These are phyloP conservation scores for Pachyrhizus erosus DNA, from an alignment of 306 rosid genomes.

Conservation along the genomic window DNA sequence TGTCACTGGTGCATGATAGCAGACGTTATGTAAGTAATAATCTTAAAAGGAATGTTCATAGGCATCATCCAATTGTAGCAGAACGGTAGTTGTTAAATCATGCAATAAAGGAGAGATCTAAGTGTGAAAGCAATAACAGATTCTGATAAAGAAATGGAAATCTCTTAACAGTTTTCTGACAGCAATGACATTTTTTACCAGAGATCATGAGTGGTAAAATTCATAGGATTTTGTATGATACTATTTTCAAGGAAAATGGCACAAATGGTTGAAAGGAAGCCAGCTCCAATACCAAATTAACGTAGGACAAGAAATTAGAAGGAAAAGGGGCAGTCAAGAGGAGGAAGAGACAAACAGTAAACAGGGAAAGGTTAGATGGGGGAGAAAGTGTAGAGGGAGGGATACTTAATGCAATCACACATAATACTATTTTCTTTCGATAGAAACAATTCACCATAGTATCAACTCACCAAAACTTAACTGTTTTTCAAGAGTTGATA, in stretches of 20 bases:
- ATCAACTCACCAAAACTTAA: constrained; percentile 8
- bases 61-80: constrained; percentile 2
- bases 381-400: background rate
- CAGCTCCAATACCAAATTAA: background rate
- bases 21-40: background rate
- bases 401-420: background rate
- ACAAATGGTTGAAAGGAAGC: background rate
- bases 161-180: constrained; percentile 14
- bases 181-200: background rate
- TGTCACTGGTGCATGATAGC: constrained; percentile 3
- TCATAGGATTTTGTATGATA: background rate
- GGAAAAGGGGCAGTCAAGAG: background rate
- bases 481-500: background rate
- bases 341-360: background rate
- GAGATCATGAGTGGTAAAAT: background rate
- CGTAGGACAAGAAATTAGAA: background rate
- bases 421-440: background rate
- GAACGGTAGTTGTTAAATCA: constrained; percentile 7
- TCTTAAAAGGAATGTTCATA: background rate
- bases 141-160: background rate
- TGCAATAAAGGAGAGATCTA: background rate
- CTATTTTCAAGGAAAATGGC: background rate
- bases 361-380: background rate
- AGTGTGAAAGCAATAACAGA: constrained; percentile 9
- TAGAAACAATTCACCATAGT: background rate